Percentiles rank a stretch among this genome's conserved stretches.
Evolutionary conservation across 306 rosid genomes (phyloP).

Genomic region (Dalbergia cultrata): DNA sequence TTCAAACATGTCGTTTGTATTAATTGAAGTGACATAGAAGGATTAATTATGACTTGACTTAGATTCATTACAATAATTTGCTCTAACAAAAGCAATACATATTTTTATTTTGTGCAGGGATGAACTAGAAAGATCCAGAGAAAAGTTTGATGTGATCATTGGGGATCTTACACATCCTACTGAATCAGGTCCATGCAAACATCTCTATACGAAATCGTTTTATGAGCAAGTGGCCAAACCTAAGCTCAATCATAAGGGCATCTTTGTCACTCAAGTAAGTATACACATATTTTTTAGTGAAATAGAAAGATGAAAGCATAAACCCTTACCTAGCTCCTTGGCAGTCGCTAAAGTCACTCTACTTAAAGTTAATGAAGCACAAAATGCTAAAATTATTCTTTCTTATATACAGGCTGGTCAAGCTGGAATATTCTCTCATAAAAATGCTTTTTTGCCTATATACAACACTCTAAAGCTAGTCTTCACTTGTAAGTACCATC

Average conservation of each 20-base stretch:
- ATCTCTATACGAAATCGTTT: neutral
- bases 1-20: neutral
- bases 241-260: neutral
- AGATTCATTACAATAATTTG: neutral
- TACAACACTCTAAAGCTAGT: neutral
- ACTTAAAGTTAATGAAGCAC: too few species aligned
- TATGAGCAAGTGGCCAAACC: slow-evolving; percentile 4
- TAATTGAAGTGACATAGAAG: neutral
- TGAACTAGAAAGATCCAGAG: neutral
- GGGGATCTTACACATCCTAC: neutral
- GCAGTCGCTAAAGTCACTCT: too few species aligned
- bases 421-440: neutral
- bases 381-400: too few species aligned
- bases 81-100: neutral
- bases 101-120: neutral
- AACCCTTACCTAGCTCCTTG: too few species aligned
- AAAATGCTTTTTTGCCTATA: neutral
- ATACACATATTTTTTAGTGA: too few species aligned
- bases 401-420: neutral
- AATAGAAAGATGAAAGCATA: too few species aligned
- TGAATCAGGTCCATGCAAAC: too few species aligned
- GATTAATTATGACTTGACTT: neutral
- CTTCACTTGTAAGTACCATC: neutral
- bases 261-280: slow-evolving; percentile 6
- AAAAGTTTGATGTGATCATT: neutral